phyloP scores from a whole-genome alignment of 140 eudicot genomes.

The Flaveria floridana region DNA sequence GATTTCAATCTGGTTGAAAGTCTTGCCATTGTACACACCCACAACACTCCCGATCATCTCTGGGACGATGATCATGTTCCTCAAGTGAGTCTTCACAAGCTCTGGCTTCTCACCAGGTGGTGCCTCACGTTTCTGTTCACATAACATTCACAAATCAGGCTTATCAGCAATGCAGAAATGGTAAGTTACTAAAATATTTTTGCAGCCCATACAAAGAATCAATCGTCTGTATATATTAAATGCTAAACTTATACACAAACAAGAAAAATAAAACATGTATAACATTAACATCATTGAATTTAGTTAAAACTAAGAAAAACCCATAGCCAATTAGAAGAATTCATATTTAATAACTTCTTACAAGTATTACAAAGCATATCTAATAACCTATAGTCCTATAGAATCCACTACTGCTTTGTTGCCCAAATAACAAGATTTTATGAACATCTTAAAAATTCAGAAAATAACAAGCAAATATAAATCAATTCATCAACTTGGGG shows the following conservation, averaged over 20 bases:
- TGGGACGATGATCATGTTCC: slow-evolving; percentile 87
- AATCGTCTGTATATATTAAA: not conserved
- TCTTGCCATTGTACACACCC: slow-evolving; percentile 87
- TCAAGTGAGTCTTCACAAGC: slow-evolving; percentile 71
- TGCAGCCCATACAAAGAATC: not conserved
- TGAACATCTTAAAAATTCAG: not conserved
- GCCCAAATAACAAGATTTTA: not conserved
- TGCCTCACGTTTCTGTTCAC: slow-evolving; percentile 79
- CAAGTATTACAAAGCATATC: not conserved
- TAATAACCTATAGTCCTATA: not conserved
- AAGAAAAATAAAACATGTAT: not conserved
- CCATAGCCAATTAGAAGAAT: too few relatives aligned
- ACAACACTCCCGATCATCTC: slow-evolving; percentile 89
- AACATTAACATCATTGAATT: too few relatives aligned
- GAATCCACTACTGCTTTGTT: too few relatives aligned
- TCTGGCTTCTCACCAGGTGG: slow-evolving; percentile 95
- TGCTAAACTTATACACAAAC: not conserved
- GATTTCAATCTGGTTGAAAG: slow-evolving; percentile 80
- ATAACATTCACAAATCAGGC: not conserved
- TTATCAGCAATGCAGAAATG: not conserved
- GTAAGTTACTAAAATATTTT: not conserved
- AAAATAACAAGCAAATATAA: too few relatives aligned
- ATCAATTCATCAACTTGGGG: not conserved
- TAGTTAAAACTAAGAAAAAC: too few relatives aligned
- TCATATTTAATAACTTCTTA: too few relatives aligned